A percentile compares a stretch with the other conserved stretches of the same genome.
Evolutionary conservation across 83 land plant genomes (phyloP).

Genomic region (Diphasiastrum complanatum): DNA sequence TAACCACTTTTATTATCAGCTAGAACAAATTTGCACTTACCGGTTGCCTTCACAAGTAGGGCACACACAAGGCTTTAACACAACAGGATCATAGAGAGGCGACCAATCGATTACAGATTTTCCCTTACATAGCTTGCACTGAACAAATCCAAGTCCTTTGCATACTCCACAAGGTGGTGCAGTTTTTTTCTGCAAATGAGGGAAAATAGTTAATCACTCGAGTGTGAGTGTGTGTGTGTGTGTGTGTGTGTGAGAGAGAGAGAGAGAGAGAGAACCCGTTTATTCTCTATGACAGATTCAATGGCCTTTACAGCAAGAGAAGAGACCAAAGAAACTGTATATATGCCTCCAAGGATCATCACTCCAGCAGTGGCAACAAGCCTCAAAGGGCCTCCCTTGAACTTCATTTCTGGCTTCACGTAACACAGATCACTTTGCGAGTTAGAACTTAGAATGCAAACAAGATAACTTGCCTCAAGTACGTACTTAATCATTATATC

Average conservation of each 20-base stretch:
- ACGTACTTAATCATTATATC: too few relatives aligned
- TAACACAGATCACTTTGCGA: too few relatives aligned
- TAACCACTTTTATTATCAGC: too few relatives aligned
- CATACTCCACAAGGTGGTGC: slow-evolving; percentile 51
- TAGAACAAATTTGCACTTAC: slow-evolving; percentile 25
- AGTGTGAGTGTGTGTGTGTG: neutral
- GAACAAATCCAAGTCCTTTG: slow-evolving; percentile 60
- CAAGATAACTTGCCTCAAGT: too few relatives aligned
- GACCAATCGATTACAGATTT: slow-evolving; percentile 64
- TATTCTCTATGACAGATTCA: slow-evolving; percentile 18
- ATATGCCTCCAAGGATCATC: slow-evolving; percentile 23
- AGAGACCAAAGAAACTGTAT: slow-evolving; percentile 25
- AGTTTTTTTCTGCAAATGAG: slow-evolving; percentile 36
- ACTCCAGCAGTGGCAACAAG: slow-evolving; percentile 14
- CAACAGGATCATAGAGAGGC: slow-evolving; percentile 56
- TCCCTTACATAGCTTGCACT: slow-evolving; percentile 65
- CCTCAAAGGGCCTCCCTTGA: too few relatives aligned
- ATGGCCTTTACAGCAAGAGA: slow-evolving; percentile 19
- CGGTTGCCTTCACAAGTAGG: slow-evolving; percentile 85
- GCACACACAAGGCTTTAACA: slow-evolving; percentile 60
- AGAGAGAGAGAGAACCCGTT: slow-evolving; percentile 11
- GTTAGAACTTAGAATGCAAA: too few relatives aligned
- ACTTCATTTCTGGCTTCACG: too few relatives aligned
- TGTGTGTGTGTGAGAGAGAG: neutral
- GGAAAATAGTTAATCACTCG: neutral